Evolutionary conservation across 78 protist species (phyloP).

Genomic region (Planoprotostelium fungivorum): DNA sequence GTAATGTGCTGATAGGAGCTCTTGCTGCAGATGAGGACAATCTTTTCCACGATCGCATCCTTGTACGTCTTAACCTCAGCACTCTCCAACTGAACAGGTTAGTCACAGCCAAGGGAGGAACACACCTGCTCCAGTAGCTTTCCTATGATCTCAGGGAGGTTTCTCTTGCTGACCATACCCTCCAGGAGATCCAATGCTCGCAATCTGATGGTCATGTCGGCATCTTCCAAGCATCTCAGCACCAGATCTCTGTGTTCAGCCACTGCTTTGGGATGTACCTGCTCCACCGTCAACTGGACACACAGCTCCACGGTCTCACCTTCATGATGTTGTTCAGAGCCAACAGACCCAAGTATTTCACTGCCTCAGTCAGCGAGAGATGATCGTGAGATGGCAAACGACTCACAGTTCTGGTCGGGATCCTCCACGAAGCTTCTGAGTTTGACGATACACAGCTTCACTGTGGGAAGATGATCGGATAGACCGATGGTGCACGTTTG

Average conservation of each 20-base stretch:
- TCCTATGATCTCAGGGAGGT: slow-evolving; percentile 64
- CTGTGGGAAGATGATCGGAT: slow-evolving; percentile 28
- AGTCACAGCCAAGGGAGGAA: neutral
- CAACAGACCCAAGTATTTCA: slow-evolving; percentile 91
- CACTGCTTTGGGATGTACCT: slow-evolving; percentile 75
- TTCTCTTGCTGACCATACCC: slow-evolving; percentile 87
- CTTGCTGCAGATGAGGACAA: slow-evolving; percentile 70
- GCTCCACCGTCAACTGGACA: neutral
- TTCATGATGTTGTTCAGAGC: slow-evolving; percentile 79
- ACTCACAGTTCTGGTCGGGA: slow-evolving; percentile 82
- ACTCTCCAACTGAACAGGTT: slow-evolving; percentile 29
- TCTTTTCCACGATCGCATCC: slow-evolving; percentile 74
- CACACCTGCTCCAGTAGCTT: slow-evolving; percentile 36
- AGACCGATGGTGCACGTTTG: slow-evolving; percentile 78
- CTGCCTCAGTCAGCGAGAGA: neutral
- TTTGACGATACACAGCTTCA: slow-evolving; percentile 81
- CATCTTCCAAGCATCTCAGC: slow-evolving; percentile 80
- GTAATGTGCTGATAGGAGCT: slow-evolving; percentile 69
- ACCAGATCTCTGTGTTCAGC: slow-evolving; percentile 67
- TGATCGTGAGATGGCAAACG: neutral
- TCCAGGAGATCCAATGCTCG: slow-evolving; percentile 83
- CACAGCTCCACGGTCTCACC: neutral
- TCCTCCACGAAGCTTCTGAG: slow-evolving; percentile 83
- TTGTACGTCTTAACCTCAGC: slow-evolving; percentile 59
- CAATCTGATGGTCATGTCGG: slow-evolving; percentile 85